Conservation (phyloP, 2,329 filamentous ascomycete genomes). For the Rugonectria rugulosa region DNA sequence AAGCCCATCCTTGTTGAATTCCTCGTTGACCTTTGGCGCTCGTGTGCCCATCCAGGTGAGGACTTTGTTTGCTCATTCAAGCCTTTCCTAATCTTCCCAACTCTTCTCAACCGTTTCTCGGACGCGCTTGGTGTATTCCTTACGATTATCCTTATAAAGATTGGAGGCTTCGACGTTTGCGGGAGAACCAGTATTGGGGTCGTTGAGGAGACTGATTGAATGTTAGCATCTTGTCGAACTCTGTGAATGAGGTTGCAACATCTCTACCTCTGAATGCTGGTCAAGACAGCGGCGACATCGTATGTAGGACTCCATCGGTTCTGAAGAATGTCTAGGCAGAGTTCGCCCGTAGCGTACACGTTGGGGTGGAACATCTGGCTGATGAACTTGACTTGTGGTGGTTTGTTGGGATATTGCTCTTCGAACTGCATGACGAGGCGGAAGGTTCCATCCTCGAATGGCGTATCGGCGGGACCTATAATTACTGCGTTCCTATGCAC, state of each 20-base stretch:
- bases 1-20: no score
- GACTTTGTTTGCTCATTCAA: not conserved
- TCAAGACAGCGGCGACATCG: slow-evolving; percentile 95
- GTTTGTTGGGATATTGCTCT: slow-evolving; percentile 98
- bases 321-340: slow-evolving; percentile 96
- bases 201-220: slow-evolving; percentile 80
- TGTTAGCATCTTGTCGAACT: slow-evolving; percentile 37
- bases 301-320: slow-evolving; percentile 99
- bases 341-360: slow-evolving; percentile 94
- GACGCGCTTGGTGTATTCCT: slow-evolving; percentile 95
- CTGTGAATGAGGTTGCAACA: not conserved
- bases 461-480: slow-evolving; percentile 94
- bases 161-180: slow-evolving; percentile 99
- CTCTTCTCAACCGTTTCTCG: slow-evolving; percentile 98
- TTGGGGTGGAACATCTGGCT: slow-evolving; percentile 99
- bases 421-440: slow-evolving; percentile 99
- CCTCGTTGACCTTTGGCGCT: not conserved
- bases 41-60: slow-evolving; percentile 13
- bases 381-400: slow-evolving; percentile 97
- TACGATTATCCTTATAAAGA: slow-evolving; percentile 96
- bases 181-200: slow-evolving; percentile 97
- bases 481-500: slow-evolving; percentile 91
- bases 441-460: slow-evolving; percentile 98
- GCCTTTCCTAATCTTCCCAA: slow-evolving; percentile 80
- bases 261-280: slow-evolving; percentile 90